A percentile compares a stretch with the other conserved stretches of the same genome.
Evolutionary conservation across 2,329 filamentous ascomycete species (phyloP).

Genomic region (Fusarium verticillioides): DNA sequence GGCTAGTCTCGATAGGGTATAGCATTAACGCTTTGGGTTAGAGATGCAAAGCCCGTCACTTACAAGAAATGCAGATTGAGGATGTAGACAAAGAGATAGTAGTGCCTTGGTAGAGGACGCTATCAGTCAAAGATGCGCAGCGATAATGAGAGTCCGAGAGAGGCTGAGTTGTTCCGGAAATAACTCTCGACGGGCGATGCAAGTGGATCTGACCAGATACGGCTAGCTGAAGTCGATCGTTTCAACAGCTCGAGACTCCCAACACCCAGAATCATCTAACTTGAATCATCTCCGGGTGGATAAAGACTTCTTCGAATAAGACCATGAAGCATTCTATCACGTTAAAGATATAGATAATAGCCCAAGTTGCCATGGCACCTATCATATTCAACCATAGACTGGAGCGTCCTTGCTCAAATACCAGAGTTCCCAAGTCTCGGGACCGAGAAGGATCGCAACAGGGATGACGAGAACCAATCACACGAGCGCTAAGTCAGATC

Average conservation of each 20-base stretch:
- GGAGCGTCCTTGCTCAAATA: too few relatives aligned
- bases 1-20: accelerated
- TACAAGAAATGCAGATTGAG: accelerated
- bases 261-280: background rate
- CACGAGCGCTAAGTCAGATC: background rate
- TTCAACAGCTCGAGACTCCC: background rate
- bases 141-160: background rate
- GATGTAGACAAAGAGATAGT: too few relatives aligned
- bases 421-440: background rate
- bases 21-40: accelerated
- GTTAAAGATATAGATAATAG: accelerated
- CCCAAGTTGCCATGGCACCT: accelerated
- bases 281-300: background rate
- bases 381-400: accelerated
- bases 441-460: background rate
- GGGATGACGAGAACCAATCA: background rate
- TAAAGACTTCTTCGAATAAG: background rate
- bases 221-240: background rate
- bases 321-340: accelerated
- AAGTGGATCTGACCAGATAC: background rate
- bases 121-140: background rate
- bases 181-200: background rate
- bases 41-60: background rate
- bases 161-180: background rate
- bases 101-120: background rate